Base-by-base conservation (phyloP, 225 moss, liverwort and hornwort genomes). In the Pseudoscleropodium purum region DNA sequence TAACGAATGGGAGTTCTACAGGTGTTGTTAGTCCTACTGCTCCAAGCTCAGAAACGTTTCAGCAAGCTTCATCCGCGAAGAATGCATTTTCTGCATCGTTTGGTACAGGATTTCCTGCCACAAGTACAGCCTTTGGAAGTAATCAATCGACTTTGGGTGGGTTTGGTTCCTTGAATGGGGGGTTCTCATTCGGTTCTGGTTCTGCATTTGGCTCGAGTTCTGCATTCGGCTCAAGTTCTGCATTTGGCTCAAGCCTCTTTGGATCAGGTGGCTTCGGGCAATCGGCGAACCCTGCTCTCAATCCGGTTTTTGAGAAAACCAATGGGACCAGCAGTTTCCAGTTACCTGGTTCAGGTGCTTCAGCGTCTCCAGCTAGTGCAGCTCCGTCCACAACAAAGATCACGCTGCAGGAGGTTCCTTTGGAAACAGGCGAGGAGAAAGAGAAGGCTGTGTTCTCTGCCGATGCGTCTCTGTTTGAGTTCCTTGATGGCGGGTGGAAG, bases 371-470 rank as follows among this genome's bases (percentile, higher is more conserved):
- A 61, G 91, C 90, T 37, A 85, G 93, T 47, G 83, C 92, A 43
- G 85, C 92, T 34, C 86, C 90, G 25, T 92, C 91, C 62, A 64
- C 95, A 49, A 56, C 95, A 4, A 92, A 94, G 66, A 91, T 96
- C 47, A 90, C 95, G 31, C 93, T 98, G 51, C 97, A 94, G 87
- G 97, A 96, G 89, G 92, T 98, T 7, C 94, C 93, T 13, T 87
- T 96, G 74, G 96, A 98, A 91, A 98, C 97, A 49, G 97, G 97
- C 24, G 97, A 98, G 87, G 97, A 98, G 93, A 95, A 98, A 86
- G 97, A 98, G 94, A 96, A 96, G 87, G 92, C 97, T 43, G 93
- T 96, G 75, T 96, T 98, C 70, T 92, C 93, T 61, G 97, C 96
- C 9, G 96, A 98, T 86, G 96, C 97, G 16, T 89, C 94, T 33